Conservation (phyloP, 768 basidiomycete genomes). For the Pulveroboletus frians region DNA sequence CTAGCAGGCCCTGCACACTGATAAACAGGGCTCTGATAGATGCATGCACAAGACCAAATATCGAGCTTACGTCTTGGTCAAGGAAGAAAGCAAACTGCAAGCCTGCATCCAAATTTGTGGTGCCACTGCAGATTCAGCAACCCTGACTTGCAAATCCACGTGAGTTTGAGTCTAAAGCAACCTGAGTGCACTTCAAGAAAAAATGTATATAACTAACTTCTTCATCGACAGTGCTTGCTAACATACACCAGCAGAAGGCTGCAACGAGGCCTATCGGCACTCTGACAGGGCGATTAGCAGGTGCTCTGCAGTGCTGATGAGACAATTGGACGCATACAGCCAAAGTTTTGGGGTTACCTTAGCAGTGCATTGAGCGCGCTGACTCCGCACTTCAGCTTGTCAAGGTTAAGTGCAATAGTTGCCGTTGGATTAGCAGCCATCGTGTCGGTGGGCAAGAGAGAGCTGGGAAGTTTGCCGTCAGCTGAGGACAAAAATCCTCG, state of each 20-base stretch:
- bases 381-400: conserved; percentile 54
- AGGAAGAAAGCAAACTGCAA: conserved; percentile 44
- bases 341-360: conserved; percentile 33
- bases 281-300: conserved; percentile 56
- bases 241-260: conserved; percentile 47
- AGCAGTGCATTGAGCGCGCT: conserved; percentile 51
- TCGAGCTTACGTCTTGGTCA: conserved; percentile 45
- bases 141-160: conserved; percentile 45
- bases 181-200: conserved; percentile 2
- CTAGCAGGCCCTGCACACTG: conserved; percentile 52
- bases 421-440: conserved; percentile 44
- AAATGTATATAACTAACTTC: conserved; percentile 29
- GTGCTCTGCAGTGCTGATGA: conserved; percentile 36
- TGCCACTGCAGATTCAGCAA: conserved; percentile 46
- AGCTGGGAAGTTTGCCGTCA: conserved; percentile 8
- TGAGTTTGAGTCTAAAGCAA: conserved; percentile 41
- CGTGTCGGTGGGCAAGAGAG: conserved; percentile 11
- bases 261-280: conserved; percentile 63
- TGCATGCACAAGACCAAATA: background rate
- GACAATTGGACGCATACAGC: background rate
- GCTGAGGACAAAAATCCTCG: background rate
- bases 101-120: conserved; percentile 49
- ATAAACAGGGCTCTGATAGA: background rate
- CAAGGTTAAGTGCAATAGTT: conserved; percentile 51
- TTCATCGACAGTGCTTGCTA: conserved; percentile 45